Base-by-base conservation (phyloP, 306 rosid species). In the Lagenaria siceraria region DNA sequence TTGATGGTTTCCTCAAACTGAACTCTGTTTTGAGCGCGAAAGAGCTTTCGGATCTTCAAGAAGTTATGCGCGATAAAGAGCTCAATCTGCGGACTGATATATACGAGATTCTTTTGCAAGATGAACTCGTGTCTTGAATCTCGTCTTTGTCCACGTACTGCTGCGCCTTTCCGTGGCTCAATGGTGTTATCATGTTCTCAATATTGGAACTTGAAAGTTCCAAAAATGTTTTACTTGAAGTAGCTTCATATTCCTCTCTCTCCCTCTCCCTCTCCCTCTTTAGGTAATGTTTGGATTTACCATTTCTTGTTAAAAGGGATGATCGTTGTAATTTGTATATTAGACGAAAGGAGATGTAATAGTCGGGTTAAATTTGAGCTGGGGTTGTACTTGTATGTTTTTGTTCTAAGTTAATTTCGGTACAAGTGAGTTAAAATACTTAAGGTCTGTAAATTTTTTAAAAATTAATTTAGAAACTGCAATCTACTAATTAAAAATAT, bases 1-100 rank as follows among this genome's bases (percentile, higher is more conserved):
- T 95, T 52, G 98, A 95, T 77, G 98, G 97, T 77, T 95, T 92
- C 82, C 86, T 86, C 42, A 89, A 90, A 80, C 87, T 95, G 77
- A 88, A 88, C 78, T 71, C 90, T 10, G 72, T 86, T 49, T 86
- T 95, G 25, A 85, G 88, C 43, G 90, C 91, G 24, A 95, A 95
- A 81, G 97, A 95, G 83, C 91, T 95, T 49, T 90, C 98, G 25
- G 97, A 95, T 90, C 92, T 95, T 27, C 98, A 95, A 73, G 98
- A 95, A 85, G 97, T 95, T 27, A 95, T 95, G 98, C 91, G 96
- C 62, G 98, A 92, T 62, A 95, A 95, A 86, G 97, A 95, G 56
- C 81, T 95, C 79, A 94, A 94, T 85, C 90, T 95, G 78, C 87
- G 98, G 85, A 94, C 97, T 0, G 97, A 95, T 83, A 90, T 95